These are phyloP conservation scores for Cryptococcus sp. DNA, from an alignment of 1,284 basidiomycete genomes.

Conservation along the genomic window DNA sequence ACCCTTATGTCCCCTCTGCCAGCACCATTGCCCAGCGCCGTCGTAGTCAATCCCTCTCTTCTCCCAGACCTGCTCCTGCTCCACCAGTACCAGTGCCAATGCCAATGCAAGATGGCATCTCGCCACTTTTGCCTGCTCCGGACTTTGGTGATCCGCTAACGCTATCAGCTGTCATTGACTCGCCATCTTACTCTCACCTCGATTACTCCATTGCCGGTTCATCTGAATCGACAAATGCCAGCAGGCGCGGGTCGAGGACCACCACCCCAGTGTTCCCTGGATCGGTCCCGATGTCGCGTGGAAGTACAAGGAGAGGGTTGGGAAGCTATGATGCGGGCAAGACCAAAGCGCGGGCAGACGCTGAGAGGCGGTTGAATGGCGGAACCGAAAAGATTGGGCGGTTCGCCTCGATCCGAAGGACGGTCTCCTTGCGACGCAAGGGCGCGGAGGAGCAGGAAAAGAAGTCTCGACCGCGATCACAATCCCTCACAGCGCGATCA, in stretches of 20 bases:
- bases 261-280: constrained; percentile 17
- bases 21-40: constrained; percentile 12
- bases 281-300: constrained; percentile 22
- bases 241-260: constrained; percentile 3
- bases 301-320: constrained; percentile 19
- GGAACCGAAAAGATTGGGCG: background rate
- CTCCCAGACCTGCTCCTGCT: constrained; percentile 15
- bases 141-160: constrained; percentile 29
- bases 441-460: background rate
- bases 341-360: constrained; percentile 22
- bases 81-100: constrained; percentile 7
- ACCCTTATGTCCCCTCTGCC: constrained; percentile 8
- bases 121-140: constrained; percentile 18
- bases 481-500: constrained; percentile 15
- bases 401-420: constrained; percentile 7
- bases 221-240: constrained; percentile 5
- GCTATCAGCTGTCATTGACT: constrained; percentile 24
- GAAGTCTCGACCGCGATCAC: constrained; percentile 17
- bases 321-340: constrained; percentile 24
- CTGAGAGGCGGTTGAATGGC: constrained; percentile 9
- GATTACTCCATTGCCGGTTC: constrained; percentile 32
- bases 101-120: constrained; percentile 2
- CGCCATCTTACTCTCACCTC: constrained; percentile 29
- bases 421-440: constrained; percentile 17
- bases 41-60: constrained; percentile 26